These are phyloP conservation scores for Umbelopsis ramanniana DNA, from an alignment of 192 early-diverging fungal species.

Conservation along the genomic window DNA sequence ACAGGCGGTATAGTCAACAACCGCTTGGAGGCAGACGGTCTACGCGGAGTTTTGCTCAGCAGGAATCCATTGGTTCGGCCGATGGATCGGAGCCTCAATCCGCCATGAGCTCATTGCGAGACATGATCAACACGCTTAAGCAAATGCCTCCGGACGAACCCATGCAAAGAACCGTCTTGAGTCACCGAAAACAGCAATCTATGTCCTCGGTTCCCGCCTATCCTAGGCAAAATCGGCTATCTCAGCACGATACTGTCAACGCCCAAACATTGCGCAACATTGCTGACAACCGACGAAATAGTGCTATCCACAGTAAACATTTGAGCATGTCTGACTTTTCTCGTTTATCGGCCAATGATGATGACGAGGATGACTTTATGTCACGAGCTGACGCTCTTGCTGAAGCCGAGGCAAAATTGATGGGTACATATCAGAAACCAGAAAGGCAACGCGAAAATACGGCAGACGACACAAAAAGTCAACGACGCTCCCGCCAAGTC, in stretches of 20 bases:
- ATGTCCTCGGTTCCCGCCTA: conserved; percentile 30
- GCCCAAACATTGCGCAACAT: conserved; percentile 12
- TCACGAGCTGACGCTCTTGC: conserved; percentile 34
- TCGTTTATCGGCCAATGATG: conserved; percentile 16
- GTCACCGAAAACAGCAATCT: conserved; percentile 39
- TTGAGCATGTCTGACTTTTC: conserved; percentile 8
- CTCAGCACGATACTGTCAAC: conserved; percentile 1
- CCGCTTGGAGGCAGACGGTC: conserved; percentile 11
- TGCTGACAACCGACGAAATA: conserved; percentile 15
- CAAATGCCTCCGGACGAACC: conserved; percentile 43
- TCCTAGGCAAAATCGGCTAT: conserved; percentile 5
- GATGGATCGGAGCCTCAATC: conserved; percentile 38
- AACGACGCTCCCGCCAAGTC: conserved; percentile 71
- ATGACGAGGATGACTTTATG: conserved; percentile 22
- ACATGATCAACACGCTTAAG: conserved; percentile 57
- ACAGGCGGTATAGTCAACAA: conserved; percentile 18
- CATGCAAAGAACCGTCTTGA: conserved; percentile 16
- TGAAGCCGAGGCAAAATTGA: conserved; percentile 43
- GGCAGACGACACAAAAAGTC: not conserved
- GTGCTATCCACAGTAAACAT: conserved; percentile 16
- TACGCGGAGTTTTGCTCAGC: conserved; percentile 23
- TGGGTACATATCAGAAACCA: conserved; percentile 11
- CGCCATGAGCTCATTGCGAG: conserved; percentile 50
- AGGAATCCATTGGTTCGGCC: conserved; percentile 19
- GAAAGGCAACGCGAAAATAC: not conserved